A percentile compares a stretch with the other conserved stretches of the same genome.
These are phyloP conservation scores for Borovskyia barvae DNA, from an alignment of 208 protist genomes.

Conservation along the genomic window DNA sequence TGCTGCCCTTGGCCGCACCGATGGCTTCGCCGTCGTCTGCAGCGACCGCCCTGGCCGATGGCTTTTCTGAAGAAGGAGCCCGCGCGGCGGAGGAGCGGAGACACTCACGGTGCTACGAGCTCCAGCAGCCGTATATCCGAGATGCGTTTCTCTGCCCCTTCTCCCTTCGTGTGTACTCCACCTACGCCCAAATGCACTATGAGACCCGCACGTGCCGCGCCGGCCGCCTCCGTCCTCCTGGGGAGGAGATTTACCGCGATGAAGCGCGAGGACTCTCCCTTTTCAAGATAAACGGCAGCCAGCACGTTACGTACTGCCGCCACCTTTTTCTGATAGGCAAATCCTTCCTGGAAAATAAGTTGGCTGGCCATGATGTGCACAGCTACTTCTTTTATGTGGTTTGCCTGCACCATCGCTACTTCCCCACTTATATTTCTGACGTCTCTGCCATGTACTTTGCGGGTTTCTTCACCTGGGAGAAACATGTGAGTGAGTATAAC, in stretches of 20 bases:
- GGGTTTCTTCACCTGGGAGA: constrained; percentile 99
- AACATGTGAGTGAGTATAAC: constrained; percentile 96
- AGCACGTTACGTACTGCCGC: constrained; percentile 75
- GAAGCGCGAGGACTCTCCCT: constrained; percentile 63
- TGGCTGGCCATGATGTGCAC: constrained; percentile 84
- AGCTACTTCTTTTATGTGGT: constrained; percentile 89
- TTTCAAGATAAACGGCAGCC: constrained; percentile 84
- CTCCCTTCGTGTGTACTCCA: constrained; percentile 74
- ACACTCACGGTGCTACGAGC: neutral
- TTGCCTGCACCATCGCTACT: constrained; percentile 75
- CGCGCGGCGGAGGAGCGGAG: neutral
- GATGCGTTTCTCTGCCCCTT: constrained; percentile 88
- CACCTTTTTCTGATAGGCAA: constrained; percentile 86
- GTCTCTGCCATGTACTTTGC: constrained; percentile 85
- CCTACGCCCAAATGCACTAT: constrained; percentile 64
- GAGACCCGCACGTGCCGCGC: constrained; percentile 62
- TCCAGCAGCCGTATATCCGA: constrained; percentile 58
- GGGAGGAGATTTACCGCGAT: constrained; percentile 82
- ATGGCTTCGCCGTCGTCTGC: too few species aligned
- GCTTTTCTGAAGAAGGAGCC: neutral
- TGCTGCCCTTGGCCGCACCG: constrained; percentile 32
- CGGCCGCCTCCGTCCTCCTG: constrained; percentile 63
- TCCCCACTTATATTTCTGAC: constrained; percentile 68
- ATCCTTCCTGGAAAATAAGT: constrained; percentile 90
- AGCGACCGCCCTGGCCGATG: neutral